Evolutionary conservation across 164 flowering plant genomes (phyloP).

Genomic region (Magnolia officinalis): DNA sequence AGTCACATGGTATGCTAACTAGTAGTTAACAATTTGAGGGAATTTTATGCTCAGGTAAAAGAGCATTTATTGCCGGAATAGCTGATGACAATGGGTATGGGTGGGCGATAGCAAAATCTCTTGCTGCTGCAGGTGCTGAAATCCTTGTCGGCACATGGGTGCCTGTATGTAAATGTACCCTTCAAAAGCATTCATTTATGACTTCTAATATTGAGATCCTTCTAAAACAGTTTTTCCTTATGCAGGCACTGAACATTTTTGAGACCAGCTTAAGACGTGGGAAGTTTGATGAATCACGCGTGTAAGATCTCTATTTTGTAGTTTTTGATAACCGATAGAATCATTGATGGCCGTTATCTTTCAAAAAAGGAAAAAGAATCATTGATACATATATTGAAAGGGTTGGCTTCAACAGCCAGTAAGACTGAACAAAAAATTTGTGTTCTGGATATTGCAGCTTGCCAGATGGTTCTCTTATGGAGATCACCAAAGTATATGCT

Average conservation of each 20-base stretch:
- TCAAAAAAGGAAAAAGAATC: no score
- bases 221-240: not conserved
- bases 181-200: not conserved
- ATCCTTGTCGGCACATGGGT: slow-evolving; percentile 98
- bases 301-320: slow-evolving; percentile 38
- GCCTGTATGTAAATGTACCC: slow-evolving; percentile 58
- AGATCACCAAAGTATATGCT: slow-evolving; percentile 81
- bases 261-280: slow-evolving; percentile 91
- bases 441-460: slow-evolving; percentile 38
- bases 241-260: slow-evolving; percentile 87
- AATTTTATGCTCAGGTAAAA: slow-evolving; percentile 57
- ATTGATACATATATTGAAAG: no score
- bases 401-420: not conserved
- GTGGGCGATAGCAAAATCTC: slow-evolving; percentile 99
- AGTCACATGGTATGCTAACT: not conserved
- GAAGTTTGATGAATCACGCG: slow-evolving; percentile 88
- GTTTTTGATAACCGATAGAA: not conserved
- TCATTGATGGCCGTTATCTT: no score
- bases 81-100: slow-evolving; percentile 99
- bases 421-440: not conserved
- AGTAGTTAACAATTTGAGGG: not conserved
- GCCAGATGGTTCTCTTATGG: slow-evolving; percentile 95
- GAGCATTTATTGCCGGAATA: slow-evolving; percentile 93
- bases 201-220: not conserved
- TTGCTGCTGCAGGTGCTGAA: slow-evolving; percentile 99